Evolutionary conservation across 257 asterid genomes (phyloP), one percentile per base, ranked within the genome.

Genomic region (Plectranthus barbatus): DNA sequence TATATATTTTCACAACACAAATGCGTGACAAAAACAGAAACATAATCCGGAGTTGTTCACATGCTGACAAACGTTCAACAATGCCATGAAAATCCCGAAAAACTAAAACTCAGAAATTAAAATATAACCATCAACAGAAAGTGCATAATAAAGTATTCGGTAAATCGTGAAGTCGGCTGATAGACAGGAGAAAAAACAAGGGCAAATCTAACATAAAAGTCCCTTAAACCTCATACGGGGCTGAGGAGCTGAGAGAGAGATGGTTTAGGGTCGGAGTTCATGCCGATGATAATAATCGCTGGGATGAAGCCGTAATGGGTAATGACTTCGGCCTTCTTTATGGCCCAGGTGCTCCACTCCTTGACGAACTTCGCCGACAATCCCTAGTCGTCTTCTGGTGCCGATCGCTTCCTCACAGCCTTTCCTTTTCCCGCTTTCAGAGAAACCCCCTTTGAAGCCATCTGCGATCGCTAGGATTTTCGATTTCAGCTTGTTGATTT

Each of bases 221-320:
- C 47, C 59, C 33, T 20, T 42, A 19, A 2, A 40, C 26, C 9
- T 79, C 62, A 91, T 5, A 91, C 98, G 11, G 98, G 98, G 70
- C 87, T 81, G 66, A 91, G 90, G 66, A 91, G 92, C 71, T 91
- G 98, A 50, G 94, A 80, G 72, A 88, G 68, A 8, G 95, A 81
- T 5, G 83, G 80, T 51, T 82, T 86, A 18, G 96, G 96, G 6
- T 88, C 95, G 48, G 96, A 76, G 39, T 84, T 88, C 96, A 91
- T 91, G 60, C 96, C 98, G 66, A 91, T 81, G 73, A 88, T 55
- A 72, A 88, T 86, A 55, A 91, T 76, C 62, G 88, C 6, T 0
- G 98, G 98, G 57, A 91, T 88, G 79, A 91, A 84, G 13, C 95
- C 98, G 47, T 88, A 88, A 69, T 91, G 98, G 37, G 98, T 80